These are phyloP conservation scores for Ganoderma boninense DNA, from an alignment of 1,284 basidiomycete species.

Conservation along the genomic window DNA sequence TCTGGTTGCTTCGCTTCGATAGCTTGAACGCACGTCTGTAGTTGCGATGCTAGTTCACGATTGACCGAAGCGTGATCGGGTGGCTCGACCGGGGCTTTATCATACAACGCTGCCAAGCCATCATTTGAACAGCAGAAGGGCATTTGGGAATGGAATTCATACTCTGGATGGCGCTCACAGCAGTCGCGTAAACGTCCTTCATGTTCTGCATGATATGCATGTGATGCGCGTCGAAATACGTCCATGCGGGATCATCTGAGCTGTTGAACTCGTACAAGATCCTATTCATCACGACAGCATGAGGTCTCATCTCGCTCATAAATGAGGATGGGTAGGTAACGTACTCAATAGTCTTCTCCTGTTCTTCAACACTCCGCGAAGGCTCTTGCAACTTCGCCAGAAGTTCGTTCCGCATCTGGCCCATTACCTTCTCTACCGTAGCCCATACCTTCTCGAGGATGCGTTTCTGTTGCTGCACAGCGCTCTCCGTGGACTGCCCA, in stretches of 20 bases:
- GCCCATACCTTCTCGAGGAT: conserved; percentile 98
- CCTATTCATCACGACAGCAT: conserved; percentile 50
- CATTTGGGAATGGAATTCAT: conserved; percentile 27
- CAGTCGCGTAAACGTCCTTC: conserved; percentile 69
- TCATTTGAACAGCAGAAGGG: too few relatives aligned
- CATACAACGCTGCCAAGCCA: conserved; percentile 49
- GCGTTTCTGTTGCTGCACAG: conserved; percentile 85
- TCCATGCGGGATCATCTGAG: conserved; percentile 91
- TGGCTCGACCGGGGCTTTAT: conserved; percentile 48
- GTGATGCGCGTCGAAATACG: conserved; percentile 95
- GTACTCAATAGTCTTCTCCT: conserved; percentile 97
- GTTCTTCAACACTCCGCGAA: conserved; percentile 86
- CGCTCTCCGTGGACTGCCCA: conserved; percentile 56
- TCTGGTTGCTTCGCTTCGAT: conserved; percentile 75
- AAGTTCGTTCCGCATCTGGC: conserved; percentile 88
- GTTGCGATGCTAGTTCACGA: conserved; percentile 56
- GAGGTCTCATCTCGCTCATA: neutral
- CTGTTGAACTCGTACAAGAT: conserved; percentile 86
- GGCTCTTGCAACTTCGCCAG: conserved; percentile 83
- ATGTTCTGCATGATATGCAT: conserved; percentile 85
- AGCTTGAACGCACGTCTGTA: conserved; percentile 64
- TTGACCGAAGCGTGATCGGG: conserved; percentile 50
- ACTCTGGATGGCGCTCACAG: conserved; percentile 67
- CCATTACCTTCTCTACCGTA: conserved; percentile 95
- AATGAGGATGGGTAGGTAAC: neutral